phyloP scores from a whole-genome alignment of 306 rosid species.

The Canavalia gladiata region DNA sequence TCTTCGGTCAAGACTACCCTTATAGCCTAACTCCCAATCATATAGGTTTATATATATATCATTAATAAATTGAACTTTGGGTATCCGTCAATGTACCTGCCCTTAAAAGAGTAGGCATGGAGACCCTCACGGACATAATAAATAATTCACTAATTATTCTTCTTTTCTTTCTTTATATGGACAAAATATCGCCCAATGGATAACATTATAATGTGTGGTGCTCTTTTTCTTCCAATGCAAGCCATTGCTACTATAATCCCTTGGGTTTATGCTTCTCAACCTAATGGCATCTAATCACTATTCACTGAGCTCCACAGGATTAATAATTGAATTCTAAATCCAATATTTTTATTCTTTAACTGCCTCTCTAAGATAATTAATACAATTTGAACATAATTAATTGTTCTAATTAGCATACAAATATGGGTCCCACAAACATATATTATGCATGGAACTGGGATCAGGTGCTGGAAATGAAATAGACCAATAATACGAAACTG shows the following conservation, averaged over 20 bases:
- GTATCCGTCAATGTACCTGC: constrained; percentile 26
- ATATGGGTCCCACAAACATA: constrained; percentile 42
- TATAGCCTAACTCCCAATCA: constrained; percentile 11
- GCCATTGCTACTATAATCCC: constrained; percentile 1
- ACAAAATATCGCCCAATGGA: neutral
- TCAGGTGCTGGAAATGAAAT: constrained; percentile 15
- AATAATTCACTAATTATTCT: neutral
- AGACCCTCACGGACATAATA: constrained; percentile 23
- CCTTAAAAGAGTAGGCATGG: constrained; percentile 36
- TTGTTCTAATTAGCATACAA: neutral
- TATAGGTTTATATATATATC: neutral
- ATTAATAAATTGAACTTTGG: constrained; percentile 29
- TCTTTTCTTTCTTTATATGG: neutral
- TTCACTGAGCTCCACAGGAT: neutral
- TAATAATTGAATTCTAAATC: neutral
- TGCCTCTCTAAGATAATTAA: neutral
- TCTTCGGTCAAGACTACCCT: constrained; percentile 14
- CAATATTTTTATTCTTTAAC: neutral
- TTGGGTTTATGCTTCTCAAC: neutral
- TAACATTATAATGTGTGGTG: neutral
- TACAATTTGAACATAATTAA: constrained; percentile 9
- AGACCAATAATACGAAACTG: constrained; percentile 45
- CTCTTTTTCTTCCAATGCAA: neutral
- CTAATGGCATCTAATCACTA: neutral
- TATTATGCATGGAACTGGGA: constrained; percentile 5